Evolutionary conservation across 1,139 yeast genomes (phyloP).

Genomic region (Meyerozyma sp.): DNA sequence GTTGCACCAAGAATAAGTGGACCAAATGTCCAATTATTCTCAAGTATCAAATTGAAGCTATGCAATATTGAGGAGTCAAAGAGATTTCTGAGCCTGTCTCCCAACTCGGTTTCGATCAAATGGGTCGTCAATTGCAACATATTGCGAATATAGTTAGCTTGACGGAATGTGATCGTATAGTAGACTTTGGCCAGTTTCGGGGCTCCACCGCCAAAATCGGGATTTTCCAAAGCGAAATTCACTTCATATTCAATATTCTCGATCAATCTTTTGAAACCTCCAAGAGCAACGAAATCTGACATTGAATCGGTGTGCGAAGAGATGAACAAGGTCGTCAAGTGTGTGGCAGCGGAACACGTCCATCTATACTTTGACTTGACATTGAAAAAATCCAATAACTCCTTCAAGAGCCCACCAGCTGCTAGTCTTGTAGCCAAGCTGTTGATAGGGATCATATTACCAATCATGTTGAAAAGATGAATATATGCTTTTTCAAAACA

Average conservation of each 20-base stretch:
- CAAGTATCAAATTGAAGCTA: slow-evolving; percentile 55
- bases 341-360: slow-evolving; percentile 62
- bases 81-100: slow-evolving; percentile 78
- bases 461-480: slow-evolving; percentile 52
- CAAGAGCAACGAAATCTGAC: slow-evolving; percentile 55
- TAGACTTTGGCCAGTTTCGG: slow-evolving; percentile 48
- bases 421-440: slow-evolving; percentile 40
- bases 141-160: slow-evolving; percentile 54
- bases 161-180: slow-evolving; percentile 58
- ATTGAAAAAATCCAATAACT: slow-evolving; percentile 58
- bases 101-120: slow-evolving; percentile 66
- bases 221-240: slow-evolving; percentile 54
- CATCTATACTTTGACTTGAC: slow-evolving; percentile 47
- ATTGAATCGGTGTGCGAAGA: slow-evolving; percentile 42
- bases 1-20: slow-evolving; percentile 60
- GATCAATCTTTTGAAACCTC: slow-evolving; percentile 64
- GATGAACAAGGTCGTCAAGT: slow-evolving; percentile 53
- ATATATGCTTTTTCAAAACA: slow-evolving; percentile 44
- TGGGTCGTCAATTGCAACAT: slow-evolving; percentile 59
- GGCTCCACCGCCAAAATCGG: slow-evolving; percentile 46
- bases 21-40: slow-evolving; percentile 63
- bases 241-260: slow-evolving; percentile 63
- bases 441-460: slow-evolving; percentile 52
- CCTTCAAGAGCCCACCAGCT: slow-evolving; percentile 67
- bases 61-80: slow-evolving; percentile 76